Evolutionary conservation across 768 basidiomycete species (phyloP), one percentile per base, ranked within the genome.

Genomic region (Lyophyllum shimeji): DNA sequence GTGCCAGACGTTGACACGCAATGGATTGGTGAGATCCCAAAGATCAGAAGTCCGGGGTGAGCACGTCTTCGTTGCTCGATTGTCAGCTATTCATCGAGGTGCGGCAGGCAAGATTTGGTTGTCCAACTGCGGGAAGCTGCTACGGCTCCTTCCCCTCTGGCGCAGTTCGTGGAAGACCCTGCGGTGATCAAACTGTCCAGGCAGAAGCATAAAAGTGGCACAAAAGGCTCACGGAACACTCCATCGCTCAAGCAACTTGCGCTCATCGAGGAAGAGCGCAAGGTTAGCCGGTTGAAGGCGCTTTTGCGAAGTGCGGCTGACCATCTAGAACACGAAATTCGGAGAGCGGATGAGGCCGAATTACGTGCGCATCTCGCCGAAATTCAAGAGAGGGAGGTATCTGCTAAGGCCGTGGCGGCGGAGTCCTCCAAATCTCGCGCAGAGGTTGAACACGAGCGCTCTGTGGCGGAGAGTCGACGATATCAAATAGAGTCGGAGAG

Each of bases 261-360:
- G 65, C 66, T 76, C 12, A 66, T 69, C 29, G 74, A 85, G 56
- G 83, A 85, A 66, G 83, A 86, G 65, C 76, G 78, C 52, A 82
- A 84, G 60, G 74, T 75, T n/a, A 74, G 75, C 53, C 76, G 79
- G 53, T 74, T 85, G 57, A 85, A 84, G 65, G 72, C 75, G 25
- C 63, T 82, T 23, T 75, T 87, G 21, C 74, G 77, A 50, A 69
- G 67, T 45, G 77, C 84, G 4, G 76, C 76, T 18, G 82, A 83
- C 50, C 75, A 77, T 46, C 72, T 89, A 37, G 81, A 86, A 62
- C 70, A 76, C 46, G 85, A 86, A 71, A 79, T 76, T 51, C 76
- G 77, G 24, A 72, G 82, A 46, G 82, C 79, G n/a, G 79, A 81
- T 44, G 74, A 79, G 34, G 80, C 80, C 0, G 76, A 76, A 33